Evolutionary conservation across 495 filamentous ascomycete genomes (phyloP).

Genomic region (Trichoderma reesei): DNA sequence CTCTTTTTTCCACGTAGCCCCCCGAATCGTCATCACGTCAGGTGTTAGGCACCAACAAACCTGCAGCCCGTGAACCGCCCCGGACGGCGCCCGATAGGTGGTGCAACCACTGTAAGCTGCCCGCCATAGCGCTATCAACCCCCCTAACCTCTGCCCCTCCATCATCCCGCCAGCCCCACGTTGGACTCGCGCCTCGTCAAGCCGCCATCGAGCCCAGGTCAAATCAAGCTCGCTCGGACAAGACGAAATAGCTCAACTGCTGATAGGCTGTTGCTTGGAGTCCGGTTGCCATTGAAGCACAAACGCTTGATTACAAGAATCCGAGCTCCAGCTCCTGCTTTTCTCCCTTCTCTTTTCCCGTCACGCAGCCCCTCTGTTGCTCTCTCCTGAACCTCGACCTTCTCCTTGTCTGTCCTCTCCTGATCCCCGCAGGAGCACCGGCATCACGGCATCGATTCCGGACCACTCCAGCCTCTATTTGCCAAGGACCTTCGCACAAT

Average conservation of each 20-base stretch:
- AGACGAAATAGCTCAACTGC: neutral
- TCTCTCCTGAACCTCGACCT: neutral
- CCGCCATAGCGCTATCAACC: neutral
- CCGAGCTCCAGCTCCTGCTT: neutral
- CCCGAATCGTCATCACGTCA: neutral
- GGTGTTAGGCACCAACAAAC: neutral
- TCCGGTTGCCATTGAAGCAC: neutral
- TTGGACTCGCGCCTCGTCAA: neutral
- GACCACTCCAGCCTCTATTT: neutral
- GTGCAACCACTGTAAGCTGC: slow-evolving; percentile 4
- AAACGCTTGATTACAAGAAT: neutral
- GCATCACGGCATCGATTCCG: neutral
- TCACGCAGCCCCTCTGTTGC: neutral
- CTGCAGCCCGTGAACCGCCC: neutral
- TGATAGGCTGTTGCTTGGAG: neutral
- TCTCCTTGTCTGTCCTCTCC: neutral
- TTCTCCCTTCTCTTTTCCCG: neutral
- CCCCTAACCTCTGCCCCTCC: slow-evolving; percentile 6
- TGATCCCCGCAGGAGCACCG: neutral
- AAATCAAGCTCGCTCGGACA: neutral
- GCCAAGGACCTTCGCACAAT: slow-evolving; percentile 35
- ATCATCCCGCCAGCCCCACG: neutral
- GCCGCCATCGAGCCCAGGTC: too few species aligned
- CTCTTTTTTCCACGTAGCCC: too few species aligned
- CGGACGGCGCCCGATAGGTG: neutral